Percentiles rank a stretch among this genome's conserved stretches.
Evolutionary conservation across 192 early-diverging fungal species (phyloP).

Genomic region (Oehlia diaphana): DNA sequence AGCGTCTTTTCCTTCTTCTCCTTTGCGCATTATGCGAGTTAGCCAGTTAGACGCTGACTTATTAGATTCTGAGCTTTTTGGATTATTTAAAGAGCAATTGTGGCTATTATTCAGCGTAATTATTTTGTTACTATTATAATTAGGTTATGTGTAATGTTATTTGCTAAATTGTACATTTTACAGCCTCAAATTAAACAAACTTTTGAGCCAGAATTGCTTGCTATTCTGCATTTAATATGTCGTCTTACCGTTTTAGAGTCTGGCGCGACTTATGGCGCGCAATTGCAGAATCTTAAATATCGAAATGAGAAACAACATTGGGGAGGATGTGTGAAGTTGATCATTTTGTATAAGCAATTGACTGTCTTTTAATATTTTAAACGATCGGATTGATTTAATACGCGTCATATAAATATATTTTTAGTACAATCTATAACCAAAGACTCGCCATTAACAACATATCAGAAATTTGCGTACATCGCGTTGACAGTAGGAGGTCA

Average conservation of each 20-base stretch:
- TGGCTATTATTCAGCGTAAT: slow-evolving; percentile 58
- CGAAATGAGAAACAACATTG: slow-evolving; percentile 63
- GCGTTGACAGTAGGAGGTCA: slow-evolving; percentile 68
- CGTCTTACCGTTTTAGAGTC: slow-evolving; percentile 72
- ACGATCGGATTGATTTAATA: neutral
- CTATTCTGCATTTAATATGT: slow-evolving; percentile 68
- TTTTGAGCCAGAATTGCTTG: slow-evolving; percentile 72
- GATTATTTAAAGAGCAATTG: slow-evolving; percentile 77
- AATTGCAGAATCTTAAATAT: slow-evolving; percentile 84
- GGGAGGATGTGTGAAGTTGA: slow-evolving; percentile 50
- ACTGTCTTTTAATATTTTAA: neutral
- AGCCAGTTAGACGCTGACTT: slow-evolving; percentile 84
- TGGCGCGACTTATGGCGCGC: slow-evolving; percentile 78
- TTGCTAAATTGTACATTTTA: neutral
- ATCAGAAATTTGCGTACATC: slow-evolving; percentile 63
- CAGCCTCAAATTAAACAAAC: slow-evolving; percentile 59
- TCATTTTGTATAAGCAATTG: neutral
- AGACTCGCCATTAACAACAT: slow-evolving; percentile 57
- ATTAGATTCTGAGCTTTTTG: slow-evolving; percentile 75
- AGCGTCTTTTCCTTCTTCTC: slow-evolving; percentile 49
- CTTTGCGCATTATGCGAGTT: slow-evolving; percentile 69
- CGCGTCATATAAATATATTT: neutral
- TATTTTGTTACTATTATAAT: slow-evolving; percentile 13
- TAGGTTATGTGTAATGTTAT: neutral
- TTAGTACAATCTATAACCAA: slow-evolving; percentile 59